phyloP scores from a whole-genome alignment of 1,284 basidiomycete genomes.

The Boletus sp. region DNA sequence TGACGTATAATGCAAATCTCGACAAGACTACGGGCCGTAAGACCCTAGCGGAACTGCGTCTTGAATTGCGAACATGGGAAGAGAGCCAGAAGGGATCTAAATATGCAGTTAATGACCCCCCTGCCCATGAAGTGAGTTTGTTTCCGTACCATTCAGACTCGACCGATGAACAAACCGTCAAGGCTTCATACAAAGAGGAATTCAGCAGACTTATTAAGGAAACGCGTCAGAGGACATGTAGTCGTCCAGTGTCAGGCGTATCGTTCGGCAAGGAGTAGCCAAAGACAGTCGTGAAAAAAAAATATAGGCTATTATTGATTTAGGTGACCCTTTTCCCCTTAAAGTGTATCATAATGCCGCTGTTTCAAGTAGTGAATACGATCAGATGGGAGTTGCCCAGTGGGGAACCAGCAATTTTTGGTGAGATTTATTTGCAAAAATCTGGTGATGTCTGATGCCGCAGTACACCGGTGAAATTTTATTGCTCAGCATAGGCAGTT shows the following conservation, averaged over 20 bases:
- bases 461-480: background rate
- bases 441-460: background rate
- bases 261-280: slow-evolving; percentile 1
- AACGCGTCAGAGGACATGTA: slow-evolving; percentile 16
- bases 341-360: slow-evolving; percentile 1
- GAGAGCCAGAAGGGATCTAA: slow-evolving; percentile 39
- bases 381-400: slow-evolving; percentile 1
- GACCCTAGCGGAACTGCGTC: slow-evolving; percentile 43
- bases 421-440: slow-evolving; percentile 8
- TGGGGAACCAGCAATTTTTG: background rate
- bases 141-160: background rate
- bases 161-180: background rate
- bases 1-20: slow-evolving; percentile 66
- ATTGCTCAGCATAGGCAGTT: background rate
- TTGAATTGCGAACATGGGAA: slow-evolving; percentile 59
- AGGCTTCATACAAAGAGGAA: slow-evolving; percentile 26
- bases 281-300: slow-evolving; percentile 16
- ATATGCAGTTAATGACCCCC: slow-evolving; percentile 40
- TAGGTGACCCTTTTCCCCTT: background rate
- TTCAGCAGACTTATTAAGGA: slow-evolving; percentile 28
- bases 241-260: slow-evolving; percentile 1
- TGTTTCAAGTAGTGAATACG: slow-evolving; percentile 1
- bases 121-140: slow-evolving; percentile 45
- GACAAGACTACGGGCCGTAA: slow-evolving; percentile 54
- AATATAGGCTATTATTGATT: slow-evolving; percentile 4